Base-by-base conservation (phyloP, 2,329 filamentous ascomycete species). In the Talaromyces piceae region DNA sequence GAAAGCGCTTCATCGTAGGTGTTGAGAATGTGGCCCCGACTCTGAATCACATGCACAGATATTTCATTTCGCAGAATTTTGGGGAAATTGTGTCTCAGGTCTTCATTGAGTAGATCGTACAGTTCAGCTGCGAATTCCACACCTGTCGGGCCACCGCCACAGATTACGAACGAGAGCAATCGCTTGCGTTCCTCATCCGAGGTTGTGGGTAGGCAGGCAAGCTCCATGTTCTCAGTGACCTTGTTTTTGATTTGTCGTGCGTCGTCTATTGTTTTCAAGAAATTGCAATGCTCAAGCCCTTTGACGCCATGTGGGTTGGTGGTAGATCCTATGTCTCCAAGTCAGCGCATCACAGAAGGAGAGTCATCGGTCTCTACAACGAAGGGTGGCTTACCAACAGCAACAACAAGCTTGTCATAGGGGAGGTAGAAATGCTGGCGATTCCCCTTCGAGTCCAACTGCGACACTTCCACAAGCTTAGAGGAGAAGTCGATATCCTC, bases 61-160 rank as follows among this genome's bases (percentile, higher is more conserved):
- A 98, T 95, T 67, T 98, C 90, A 65, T 97, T 97, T 55, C 93
- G 83, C n/a, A 98, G 72, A 26, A 98, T 82, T 56, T 84, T 84
- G 2, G 93, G 93, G 68, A 95, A 98, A 60, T 87, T 82, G 48
- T 79, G 77, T 41, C 84, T 84, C 41, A 98, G 71, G 65, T 98
- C 93, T 67, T 98, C 94, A 63, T 98, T 98, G 13, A 98, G 77
- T 68, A 98, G 84, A 68, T 98, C 93, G 67, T 87, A 97, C 5
- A 98, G 78, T 67, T 98, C 93, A 5, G 93, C 93, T 1, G 94
- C 94, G 62, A 98, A 98, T 67, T 98, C 93, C 30, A 98, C 93
- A 54, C 93, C 93, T 0, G 93, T 98, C 3, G 93, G 93, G 0
- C 93, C 93, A 61, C 93, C 93, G 49, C 93, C 93, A 64, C 88